These are phyloP conservation scores for Hemisphaericaspora xylanilytica DNA, from an alignment of 1,139 yeast genomes.

Conservation along the genomic window DNA sequence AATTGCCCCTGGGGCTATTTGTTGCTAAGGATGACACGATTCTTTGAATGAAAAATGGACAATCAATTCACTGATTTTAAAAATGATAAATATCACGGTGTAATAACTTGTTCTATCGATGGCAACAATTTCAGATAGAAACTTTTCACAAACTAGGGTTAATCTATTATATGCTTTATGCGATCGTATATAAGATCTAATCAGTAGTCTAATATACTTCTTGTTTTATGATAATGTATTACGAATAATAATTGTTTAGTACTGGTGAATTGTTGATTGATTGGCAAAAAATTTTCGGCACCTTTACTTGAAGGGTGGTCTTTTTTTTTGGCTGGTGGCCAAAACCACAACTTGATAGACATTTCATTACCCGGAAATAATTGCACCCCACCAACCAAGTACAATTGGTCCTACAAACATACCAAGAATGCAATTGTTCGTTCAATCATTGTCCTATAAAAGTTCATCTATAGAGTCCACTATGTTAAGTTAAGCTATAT, in stretches of 20 bases:
- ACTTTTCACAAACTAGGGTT: not conserved
- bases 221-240: not conserved
- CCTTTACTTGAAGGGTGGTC: no score
- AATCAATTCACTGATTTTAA: constrained; percentile 1
- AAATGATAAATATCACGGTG: not conserved
- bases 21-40: constrained; percentile 31
- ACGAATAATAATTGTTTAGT: not conserved
- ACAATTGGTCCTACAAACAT: no score
- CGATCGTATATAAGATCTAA: constrained; percentile 24
- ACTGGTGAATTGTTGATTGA: not conserved
- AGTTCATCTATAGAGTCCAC: not conserved
- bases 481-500: not conserved
- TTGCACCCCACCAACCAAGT: no score
- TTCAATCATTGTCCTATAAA: not conserved
- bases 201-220: constrained; percentile 28
- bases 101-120: constrained; percentile 1
- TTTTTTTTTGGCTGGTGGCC: no score
- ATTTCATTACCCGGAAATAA: not conserved
- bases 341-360: not conserved
- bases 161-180: not conserved
- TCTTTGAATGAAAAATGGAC: constrained; percentile 4
- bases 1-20: constrained; percentile 35
- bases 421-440: not conserved
- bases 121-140: not conserved
- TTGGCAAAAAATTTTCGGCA: not conserved